Percentiles rank a stretch among this genome's conserved stretches.
phyloP scores from a whole-genome alignment of 768 basidiomycete species.

The Lentinula raphanica region DNA sequence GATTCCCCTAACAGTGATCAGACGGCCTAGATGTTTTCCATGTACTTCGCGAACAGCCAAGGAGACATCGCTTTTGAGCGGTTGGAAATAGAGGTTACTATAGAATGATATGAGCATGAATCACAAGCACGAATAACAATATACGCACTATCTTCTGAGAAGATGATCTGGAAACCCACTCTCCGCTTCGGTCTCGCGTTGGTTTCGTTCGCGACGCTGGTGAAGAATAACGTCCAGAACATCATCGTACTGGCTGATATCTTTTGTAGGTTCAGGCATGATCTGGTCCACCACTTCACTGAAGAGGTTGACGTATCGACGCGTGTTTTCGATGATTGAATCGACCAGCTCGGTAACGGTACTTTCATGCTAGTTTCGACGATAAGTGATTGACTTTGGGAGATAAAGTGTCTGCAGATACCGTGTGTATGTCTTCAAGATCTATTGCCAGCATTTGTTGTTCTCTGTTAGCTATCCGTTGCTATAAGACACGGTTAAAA shows the following conservation, averaged over 20 bases:
- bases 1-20: slow-evolving; percentile 96
- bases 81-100: slow-evolving; percentile 93
- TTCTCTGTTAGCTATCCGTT: slow-evolving; percentile 90
- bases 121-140: slow-evolving; percentile 9
- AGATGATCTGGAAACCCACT: slow-evolving; percentile 87
- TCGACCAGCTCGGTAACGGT: slow-evolving; percentile 68
- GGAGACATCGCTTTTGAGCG: slow-evolving; percentile 66
- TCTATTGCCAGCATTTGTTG: slow-evolving; percentile 86
- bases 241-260: slow-evolving; percentile 87
- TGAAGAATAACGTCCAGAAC: slow-evolving; percentile 96
- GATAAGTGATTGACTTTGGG: slow-evolving; percentile 9
- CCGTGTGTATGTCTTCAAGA: slow-evolving; percentile 79
- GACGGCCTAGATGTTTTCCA: slow-evolving; percentile 78
- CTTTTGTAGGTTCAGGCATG: slow-evolving; percentile 83
- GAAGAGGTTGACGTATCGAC: slow-evolving; percentile 88
- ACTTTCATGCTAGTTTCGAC: slow-evolving; percentile 52
- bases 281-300: slow-evolving; percentile 86
- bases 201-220: slow-evolving; percentile 86
- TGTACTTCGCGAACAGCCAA: slow-evolving; percentile 92
- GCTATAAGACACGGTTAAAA: slow-evolving; percentile 41
- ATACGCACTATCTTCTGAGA: slow-evolving; percentile 87
- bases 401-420: slow-evolving; percentile 19
- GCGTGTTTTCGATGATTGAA: slow-evolving; percentile 78
- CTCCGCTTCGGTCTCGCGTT: slow-evolving; percentile 66
- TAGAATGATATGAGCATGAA: neutral